Conservation (phyloP, 2,329 filamentous ascomycete species). For the Alternaria sp. region DNA sequence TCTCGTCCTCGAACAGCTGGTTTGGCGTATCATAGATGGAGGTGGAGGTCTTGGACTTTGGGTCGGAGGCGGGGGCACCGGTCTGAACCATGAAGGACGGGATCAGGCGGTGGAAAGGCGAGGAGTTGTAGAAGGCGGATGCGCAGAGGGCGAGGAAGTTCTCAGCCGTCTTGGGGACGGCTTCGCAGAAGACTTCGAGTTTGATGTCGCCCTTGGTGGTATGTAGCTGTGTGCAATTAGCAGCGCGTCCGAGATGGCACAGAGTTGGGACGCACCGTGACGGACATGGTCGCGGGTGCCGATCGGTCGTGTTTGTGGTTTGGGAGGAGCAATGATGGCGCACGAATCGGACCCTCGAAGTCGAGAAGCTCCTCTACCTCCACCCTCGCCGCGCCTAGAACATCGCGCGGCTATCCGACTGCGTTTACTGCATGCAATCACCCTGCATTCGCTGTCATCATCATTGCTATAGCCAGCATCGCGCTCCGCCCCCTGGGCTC, state of each 20-base stretch:
- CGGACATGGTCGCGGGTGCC: conserved; percentile 53
- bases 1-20: conserved; percentile 79
- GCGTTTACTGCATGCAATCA: conserved; percentile 12
- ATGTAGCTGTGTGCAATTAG: conserved; percentile 65
- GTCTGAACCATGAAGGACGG: conserved; percentile 83
- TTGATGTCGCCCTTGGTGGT: conserved; percentile 92
- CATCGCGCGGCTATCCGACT: conserved; percentile 14
- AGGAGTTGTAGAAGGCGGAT: conserved; percentile 77
- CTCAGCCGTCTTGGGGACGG: conserved; percentile 90
- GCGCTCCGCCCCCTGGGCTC: neutral
- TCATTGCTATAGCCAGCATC: conserved; percentile 5
- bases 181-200: conserved; percentile 94
- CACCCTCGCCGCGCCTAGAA: conserved; percentile 17
- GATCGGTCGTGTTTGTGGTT: conserved; percentile 22
- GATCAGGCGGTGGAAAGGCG: conserved; percentile 82
- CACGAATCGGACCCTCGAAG: conserved; percentile 9
- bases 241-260: neutral
- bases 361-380: conserved; percentile 13
- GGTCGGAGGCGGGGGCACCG: conserved; percentile 64
- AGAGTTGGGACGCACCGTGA: conserved; percentile 51
- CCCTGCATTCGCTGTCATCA: conserved; percentile 15
- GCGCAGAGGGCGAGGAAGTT: conserved; percentile 91
- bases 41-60: conserved; percentile 69
- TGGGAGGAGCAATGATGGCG: conserved; percentile 11
- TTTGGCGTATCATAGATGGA: conserved; percentile 70